A percentile compares a stretch with the other conserved stretches of the same genome.
phyloP scores from a whole-genome alignment of 163 green algal genomes.

The Scenedesmus sp. region DNA sequence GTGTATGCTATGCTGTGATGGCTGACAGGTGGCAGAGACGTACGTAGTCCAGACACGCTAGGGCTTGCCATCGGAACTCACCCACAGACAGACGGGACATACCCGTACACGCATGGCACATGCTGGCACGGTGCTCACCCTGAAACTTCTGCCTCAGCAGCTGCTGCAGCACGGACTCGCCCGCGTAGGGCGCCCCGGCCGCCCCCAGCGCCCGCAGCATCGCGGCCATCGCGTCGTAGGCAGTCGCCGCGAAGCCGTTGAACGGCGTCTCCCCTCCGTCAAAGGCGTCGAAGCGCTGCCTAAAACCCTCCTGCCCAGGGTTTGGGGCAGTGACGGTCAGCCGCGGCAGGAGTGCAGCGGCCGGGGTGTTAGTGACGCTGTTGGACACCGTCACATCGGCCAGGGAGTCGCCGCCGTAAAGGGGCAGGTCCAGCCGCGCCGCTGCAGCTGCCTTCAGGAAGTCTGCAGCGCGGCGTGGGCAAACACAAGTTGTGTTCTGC shows the following conservation, averaged over 20 bases:
- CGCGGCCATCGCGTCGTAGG: slow-evolving; percentile 45
- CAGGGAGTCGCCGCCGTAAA: slow-evolving; percentile 27
- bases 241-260: slow-evolving; percentile 10
- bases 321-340: neutral
- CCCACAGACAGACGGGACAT: too few species aligned
- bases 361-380: neutral
- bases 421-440: slow-evolving; percentile 4
- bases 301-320: neutral
- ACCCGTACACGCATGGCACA: too few species aligned
- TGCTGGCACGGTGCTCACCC: neutral
- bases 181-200: neutral
- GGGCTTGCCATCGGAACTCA: too few species aligned
- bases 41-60: too few species aligned
- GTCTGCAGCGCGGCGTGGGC: neutral
- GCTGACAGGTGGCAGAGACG: too few species aligned
- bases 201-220: slow-evolving; percentile 21
- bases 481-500: neutral
- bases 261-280: neutral
- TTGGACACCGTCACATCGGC: neutral
- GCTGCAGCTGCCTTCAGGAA: slow-evolving; percentile 8
- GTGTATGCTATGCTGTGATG: too few species aligned
- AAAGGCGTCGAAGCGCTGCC: neutral
- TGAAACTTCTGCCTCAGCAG: slow-evolving; percentile 32
- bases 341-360: neutral
- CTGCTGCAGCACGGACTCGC: neutral